phyloP scores from a whole-genome alignment of 192 early-diverging fungal species.

The Rhizophagus prolifer region DNA sequence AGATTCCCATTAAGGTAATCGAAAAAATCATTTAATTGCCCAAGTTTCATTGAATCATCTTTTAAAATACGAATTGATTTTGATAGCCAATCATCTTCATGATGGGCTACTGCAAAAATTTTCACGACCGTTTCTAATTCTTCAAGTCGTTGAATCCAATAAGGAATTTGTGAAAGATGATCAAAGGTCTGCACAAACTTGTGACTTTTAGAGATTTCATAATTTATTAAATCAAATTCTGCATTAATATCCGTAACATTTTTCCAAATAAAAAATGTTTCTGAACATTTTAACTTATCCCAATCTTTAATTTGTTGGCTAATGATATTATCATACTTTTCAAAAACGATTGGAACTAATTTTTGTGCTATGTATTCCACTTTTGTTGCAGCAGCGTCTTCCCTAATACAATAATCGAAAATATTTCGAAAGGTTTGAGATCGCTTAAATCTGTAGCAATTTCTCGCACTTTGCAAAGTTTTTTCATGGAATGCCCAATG shows the following conservation, averaged over 20 bases:
- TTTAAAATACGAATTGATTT: too few relatives aligned
- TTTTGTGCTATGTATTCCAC: background rate
- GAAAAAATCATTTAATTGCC: too few relatives aligned
- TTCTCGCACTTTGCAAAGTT: background rate
- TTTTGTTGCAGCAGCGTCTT: background rate
- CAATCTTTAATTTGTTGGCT: slow-evolving; percentile 15
- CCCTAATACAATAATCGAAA: background rate
- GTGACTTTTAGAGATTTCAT: background rate
- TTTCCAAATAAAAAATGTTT: slow-evolving; percentile 6
- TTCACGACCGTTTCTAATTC: too few relatives aligned
- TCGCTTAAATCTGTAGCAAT: background rate
- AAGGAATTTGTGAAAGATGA: too few relatives aligned
- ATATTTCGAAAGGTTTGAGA: slow-evolving; percentile 17
- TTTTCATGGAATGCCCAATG: slow-evolving; percentile 3
- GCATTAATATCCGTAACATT: too few relatives aligned
- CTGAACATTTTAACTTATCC: background rate
- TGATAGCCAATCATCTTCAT: too few relatives aligned
- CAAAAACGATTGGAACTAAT: background rate
- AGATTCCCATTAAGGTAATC: too few relatives aligned
- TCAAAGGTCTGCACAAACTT: background rate
- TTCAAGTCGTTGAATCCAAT: too few relatives aligned
- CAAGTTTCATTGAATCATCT: too few relatives aligned
- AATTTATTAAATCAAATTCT: slow-evolving; percentile 3
- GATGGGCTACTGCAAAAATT: too few relatives aligned
- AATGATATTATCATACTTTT: background rate